These are phyloP conservation scores for Ceriops zippeliana DNA, from an alignment of 345 rosid species.

Conservation along the genomic window DNA sequence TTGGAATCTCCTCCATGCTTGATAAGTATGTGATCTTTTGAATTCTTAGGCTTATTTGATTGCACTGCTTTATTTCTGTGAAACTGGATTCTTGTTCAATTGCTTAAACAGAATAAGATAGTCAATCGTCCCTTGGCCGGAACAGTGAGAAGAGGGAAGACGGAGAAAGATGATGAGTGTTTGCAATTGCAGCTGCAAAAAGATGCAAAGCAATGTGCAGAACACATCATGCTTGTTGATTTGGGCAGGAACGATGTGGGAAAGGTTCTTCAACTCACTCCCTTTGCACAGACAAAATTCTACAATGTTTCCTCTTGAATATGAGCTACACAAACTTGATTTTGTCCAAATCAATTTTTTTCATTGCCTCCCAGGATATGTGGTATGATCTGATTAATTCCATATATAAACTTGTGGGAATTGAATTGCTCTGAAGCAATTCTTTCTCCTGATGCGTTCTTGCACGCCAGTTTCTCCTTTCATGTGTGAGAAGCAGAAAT, in stretches of 20 bases:
- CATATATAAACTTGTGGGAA: too few relatives aligned
- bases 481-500: not conserved
- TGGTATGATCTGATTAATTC: too few relatives aligned
- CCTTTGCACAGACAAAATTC: not conserved
- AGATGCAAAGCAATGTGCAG: slow-evolving; percentile 81
- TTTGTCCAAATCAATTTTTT: not conserved
- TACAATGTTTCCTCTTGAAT: not conserved
- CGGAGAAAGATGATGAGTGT: slow-evolving; percentile 53
- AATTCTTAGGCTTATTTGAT: not conserved
- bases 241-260: slow-evolving; percentile 87
- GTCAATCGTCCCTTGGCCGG: slow-evolving; percentile 91
- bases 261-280: slow-evolving; percentile 36
- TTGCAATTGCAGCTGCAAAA: slow-evolving; percentile 45
- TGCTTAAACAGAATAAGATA: slow-evolving; percentile 53
- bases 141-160: slow-evolving; percentile 75
- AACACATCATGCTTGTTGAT: slow-evolving; percentile 91
- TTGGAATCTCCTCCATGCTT: not conserved
- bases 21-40: not conserved
- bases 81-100: not conserved
- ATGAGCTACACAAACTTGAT: not conserved
- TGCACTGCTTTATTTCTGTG: not conserved
- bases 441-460: too few relatives aligned
- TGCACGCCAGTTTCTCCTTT: not conserved
- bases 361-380: too few relatives aligned
- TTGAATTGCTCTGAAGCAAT: too few relatives aligned